Percentiles rank a stretch among this genome's conserved stretches.
phyloP scores from a whole-genome alignment of 208 protist species.

The Leishmania tropica region DNA sequence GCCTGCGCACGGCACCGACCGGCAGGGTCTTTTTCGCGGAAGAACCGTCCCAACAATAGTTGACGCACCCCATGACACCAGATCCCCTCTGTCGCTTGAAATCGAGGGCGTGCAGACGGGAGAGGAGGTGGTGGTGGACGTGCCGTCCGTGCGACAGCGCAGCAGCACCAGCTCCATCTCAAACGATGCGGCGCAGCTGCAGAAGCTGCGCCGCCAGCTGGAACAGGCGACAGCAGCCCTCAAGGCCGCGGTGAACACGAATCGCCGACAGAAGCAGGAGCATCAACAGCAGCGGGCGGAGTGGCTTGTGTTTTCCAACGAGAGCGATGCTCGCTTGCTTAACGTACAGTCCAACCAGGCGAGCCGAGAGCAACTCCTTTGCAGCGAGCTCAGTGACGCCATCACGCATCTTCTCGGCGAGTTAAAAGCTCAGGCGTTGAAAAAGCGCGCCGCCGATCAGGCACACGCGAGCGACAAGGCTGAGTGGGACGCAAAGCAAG shows the following conservation, averaged over 20 bases:
- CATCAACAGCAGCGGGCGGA: constrained; percentile 10
- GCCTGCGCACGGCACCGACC: constrained; percentile 3
- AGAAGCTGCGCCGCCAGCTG: constrained; percentile 29
- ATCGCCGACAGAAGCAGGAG: constrained; percentile 28
- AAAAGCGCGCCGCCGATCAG: not conserved
- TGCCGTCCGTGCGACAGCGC: constrained; percentile 13
- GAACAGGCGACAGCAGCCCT: constrained; percentile 12
- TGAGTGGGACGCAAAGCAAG: constrained; percentile 5
- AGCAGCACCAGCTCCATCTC: constrained; percentile 12
- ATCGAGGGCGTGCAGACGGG: constrained; percentile 78
- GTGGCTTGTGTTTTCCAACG: constrained; percentile 13
- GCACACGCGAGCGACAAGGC: constrained; percentile 4
- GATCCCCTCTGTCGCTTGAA: constrained; percentile 14
- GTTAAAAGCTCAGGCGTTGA: not conserved
- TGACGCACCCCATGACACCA: constrained; percentile 1
- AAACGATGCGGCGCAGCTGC: constrained; percentile 19
- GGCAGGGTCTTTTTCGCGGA: constrained; percentile 16
- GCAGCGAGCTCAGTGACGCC: not conserved
- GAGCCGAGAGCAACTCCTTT: constrained; percentile 14
- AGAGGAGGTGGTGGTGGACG: constrained; percentile 49
- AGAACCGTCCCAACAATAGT: constrained; percentile 4
- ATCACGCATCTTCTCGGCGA: constrained; percentile 4
- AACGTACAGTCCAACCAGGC: not conserved
- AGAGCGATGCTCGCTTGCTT: constrained; percentile 20
- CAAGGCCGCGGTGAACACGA: constrained; percentile 5